Conservation (phyloP, 2,329 filamentous ascomycete species). For the Monilinia aucupariae region DNA sequence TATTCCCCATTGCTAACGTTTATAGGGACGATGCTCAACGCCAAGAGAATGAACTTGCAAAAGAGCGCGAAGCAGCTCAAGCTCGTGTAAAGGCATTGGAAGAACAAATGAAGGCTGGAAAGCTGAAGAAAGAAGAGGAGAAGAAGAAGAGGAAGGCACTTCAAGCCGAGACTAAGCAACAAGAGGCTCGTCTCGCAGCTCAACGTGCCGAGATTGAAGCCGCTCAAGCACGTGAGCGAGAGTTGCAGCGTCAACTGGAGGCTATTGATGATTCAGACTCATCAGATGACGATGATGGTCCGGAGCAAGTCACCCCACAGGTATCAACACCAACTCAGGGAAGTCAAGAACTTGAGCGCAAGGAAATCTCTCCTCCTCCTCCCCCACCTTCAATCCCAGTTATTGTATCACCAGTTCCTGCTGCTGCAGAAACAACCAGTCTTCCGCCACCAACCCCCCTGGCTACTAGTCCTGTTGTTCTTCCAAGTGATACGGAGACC, state of each 20-base stretch:
- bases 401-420: slow-evolving; percentile 23
- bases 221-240: slow-evolving; percentile 81
- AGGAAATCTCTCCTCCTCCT: slow-evolving; percentile 48
- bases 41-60: slow-evolving; percentile 74
- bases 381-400: slow-evolving; percentile 40
- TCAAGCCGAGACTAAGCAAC: slow-evolving; percentile 77
- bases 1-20: slow-evolving; percentile 21
- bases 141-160: slow-evolving; percentile 89
- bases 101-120: slow-evolving; percentile 88
- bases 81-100: slow-evolving; percentile 84
- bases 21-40: slow-evolving; percentile 64
- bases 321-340: slow-evolving; percentile 53
- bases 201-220: slow-evolving; percentile 89
- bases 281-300: slow-evolving; percentile 76
- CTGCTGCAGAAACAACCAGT: slow-evolving; percentile 25
- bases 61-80: slow-evolving; percentile 73
- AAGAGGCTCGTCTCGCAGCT: slow-evolving; percentile 76
- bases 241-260: slow-evolving; percentile 83
- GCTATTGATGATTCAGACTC: slow-evolving; percentile 67
- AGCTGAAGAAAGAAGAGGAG: slow-evolving; percentile 93
- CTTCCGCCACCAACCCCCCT: slow-evolving; percentile 19
- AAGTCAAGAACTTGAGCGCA: slow-evolving; percentile 50
- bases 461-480: slow-evolving; percentile 37
- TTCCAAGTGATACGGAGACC: slow-evolving; percentile 65
- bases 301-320: slow-evolving; percentile 61